A percentile compares a stretch with the other conserved stretches of the same genome.
phyloP scores from a whole-genome alignment of 768 basidiomycete genomes.

The Panaeolus cyanescens region DNA sequence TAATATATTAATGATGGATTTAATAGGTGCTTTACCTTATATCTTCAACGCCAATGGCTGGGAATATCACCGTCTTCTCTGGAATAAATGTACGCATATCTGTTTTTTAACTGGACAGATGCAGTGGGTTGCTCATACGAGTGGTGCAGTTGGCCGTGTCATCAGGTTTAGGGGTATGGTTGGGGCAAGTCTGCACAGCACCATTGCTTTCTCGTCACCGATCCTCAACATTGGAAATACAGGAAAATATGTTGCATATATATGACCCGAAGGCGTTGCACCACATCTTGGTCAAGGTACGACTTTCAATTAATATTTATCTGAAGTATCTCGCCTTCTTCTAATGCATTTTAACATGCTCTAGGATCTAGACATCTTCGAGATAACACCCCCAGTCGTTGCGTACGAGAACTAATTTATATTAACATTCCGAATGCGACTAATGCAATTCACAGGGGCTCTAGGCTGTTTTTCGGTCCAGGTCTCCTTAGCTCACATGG shows the following conservation, averaged over 20 bases:
- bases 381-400: conserved; percentile 24
- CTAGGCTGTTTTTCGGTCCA: conserved; percentile 23
- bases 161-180: neutral
- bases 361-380: conserved; percentile 33
- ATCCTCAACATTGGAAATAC: neutral
- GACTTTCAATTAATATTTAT: neutral
- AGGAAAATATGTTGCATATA: conserved; percentile 36
- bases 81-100: conserved; percentile 29
- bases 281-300: conserved; percentile 43
- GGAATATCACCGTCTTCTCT: conserved; percentile 37
- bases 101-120: neutral
- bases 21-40: conserved; percentile 35
- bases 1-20: neutral
- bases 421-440: conserved; percentile 5
- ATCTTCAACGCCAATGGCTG: conserved; percentile 34
- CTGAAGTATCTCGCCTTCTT: neutral
- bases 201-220: neutral
- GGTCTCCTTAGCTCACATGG: conserved; percentile 29
- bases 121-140: neutral
- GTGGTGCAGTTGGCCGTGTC: conserved; percentile 1
- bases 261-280: conserved; percentile 49
- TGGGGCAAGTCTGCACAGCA: neutral
- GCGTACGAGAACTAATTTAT: conserved; percentile 13
- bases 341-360: neutral
- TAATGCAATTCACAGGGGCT: neutral